Percentiles rank a stretch among this genome's conserved stretches.
These are phyloP conservation scores for Baudoinia panamericana DNA, from an alignment of 495 filamentous ascomycete species.

Conservation along the genomic window DNA sequence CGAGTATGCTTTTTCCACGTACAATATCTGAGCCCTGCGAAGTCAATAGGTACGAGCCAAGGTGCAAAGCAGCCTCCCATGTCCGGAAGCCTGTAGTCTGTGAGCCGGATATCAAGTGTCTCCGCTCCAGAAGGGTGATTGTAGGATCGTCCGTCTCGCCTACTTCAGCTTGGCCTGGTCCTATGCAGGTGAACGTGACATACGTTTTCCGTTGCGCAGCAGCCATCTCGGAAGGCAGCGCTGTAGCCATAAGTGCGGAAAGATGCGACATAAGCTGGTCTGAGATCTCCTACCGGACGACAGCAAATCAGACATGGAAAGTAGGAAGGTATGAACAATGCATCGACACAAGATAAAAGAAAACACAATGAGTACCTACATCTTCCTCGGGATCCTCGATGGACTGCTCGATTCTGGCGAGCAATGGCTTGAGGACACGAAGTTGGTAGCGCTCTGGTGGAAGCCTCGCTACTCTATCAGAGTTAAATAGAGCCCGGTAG, in stretches of 20 bases:
- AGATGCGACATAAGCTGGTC: constrained; percentile 55
- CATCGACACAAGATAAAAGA: too few relatives aligned
- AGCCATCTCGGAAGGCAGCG: constrained; percentile 43
- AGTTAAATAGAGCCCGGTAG: constrained; percentile 50
- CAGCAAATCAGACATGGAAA: constrained; percentile 20
- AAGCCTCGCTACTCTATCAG: constrained; percentile 33
- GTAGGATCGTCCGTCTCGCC: constrained; percentile 15
- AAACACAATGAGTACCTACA: constrained; percentile 46
- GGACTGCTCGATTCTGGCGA: constrained; percentile 49
- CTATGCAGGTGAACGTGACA: constrained; percentile 47
- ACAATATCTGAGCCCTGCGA: constrained; percentile 34
- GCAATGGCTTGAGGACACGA: constrained; percentile 58
- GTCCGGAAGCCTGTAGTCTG: constrained; percentile 82
- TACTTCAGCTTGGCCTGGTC: background rate
- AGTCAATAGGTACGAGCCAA: constrained; percentile 56
- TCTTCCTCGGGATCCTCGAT: constrained; percentile 68
- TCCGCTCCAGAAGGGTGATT: constrained; percentile 57
- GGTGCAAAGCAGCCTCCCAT: constrained; percentile 85
- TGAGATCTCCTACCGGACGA: constrained; percentile 51
- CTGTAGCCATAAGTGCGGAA: constrained; percentile 43
- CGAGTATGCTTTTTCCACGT: constrained; percentile 51
- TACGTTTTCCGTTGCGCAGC: constrained; percentile 63
- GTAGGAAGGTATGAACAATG: constrained; percentile 4
- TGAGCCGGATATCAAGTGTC: constrained; percentile 53
- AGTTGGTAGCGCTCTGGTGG: constrained; percentile 56